Evolutionary conservation across 805 yeast species (phyloP).

Genomic region (Lipomyces mesembrius): DNA sequence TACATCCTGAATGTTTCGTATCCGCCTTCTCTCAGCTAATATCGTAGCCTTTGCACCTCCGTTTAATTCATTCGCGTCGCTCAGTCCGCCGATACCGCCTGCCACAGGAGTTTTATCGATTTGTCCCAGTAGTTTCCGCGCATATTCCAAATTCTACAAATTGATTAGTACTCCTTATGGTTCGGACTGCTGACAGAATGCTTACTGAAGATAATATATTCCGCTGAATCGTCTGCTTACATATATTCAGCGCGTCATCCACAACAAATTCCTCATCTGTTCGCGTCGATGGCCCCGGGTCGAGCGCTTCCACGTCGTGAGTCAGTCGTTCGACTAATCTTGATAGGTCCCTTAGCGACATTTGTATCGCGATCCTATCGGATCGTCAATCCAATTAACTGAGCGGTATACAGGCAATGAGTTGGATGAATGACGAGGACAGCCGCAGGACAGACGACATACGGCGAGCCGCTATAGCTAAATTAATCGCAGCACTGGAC

Average conservation of each 20-base stretch:
- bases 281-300: not conserved
- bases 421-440: not conserved
- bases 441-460: not conserved
- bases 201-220: slow-evolving; percentile 28
- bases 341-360: slow-evolving; percentile 26
- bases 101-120: slow-evolving; percentile 20
- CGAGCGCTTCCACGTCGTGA: slow-evolving; percentile 10
- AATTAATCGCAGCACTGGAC: not conserved
- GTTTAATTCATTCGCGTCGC: slow-evolving; percentile 8
- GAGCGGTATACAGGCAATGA: not conserved
- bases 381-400: not conserved
- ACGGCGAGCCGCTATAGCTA: not conserved
- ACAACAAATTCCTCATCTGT: not conserved
- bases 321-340: slow-evolving; percentile 15
- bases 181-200: not conserved
- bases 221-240: slow-evolving; percentile 23
- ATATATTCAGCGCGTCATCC: slow-evolving; percentile 15
- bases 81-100: not conserved
- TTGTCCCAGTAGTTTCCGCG: slow-evolving; percentile 26
- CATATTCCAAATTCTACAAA: slow-evolving; percentile 30
- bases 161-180: not conserved
- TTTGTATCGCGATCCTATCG: slow-evolving; percentile 1
- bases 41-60: slow-evolving; percentile 15
- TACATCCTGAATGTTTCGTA: slow-evolving; percentile 34
- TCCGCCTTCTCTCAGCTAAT: slow-evolving; percentile 28